phyloP scores from a whole-genome alignment of 495 filamentous ascomycete genomes.

The Lasiosphaeria hispida region DNA sequence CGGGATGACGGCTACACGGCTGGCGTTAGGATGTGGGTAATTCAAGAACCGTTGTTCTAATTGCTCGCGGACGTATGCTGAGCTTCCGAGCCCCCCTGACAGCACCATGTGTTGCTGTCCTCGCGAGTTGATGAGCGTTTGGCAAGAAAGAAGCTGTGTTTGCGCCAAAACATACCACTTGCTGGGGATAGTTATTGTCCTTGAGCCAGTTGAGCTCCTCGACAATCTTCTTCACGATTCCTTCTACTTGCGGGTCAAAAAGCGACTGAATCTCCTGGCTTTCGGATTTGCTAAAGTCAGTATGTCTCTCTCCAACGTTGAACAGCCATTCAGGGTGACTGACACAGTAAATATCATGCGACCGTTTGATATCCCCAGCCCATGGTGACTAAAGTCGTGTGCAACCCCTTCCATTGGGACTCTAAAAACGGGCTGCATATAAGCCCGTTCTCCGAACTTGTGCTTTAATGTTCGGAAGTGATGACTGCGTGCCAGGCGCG shows the following conservation, averaged over 20 bases:
- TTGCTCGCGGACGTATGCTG: constrained; percentile 54
- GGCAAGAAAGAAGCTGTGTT: too few relatives aligned
- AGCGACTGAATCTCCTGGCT: constrained; percentile 49
- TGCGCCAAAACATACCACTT: constrained; percentile 42
- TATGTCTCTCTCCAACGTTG: too few relatives aligned
- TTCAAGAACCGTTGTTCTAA: constrained; percentile 41
- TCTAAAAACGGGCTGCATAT: constrained; percentile 35
- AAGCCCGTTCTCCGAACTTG: constrained; percentile 39
- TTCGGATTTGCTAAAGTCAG: not conserved
- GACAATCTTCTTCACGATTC: constrained; percentile 52
- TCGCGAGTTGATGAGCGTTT: not conserved
- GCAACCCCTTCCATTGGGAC: constrained; percentile 33
- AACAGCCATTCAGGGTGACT: not conserved
- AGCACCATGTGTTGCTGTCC: constrained; percentile 54
- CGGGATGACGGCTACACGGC: constrained; percentile 44
- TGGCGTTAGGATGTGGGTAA: constrained; percentile 36
- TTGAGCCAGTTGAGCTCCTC: constrained; percentile 53
- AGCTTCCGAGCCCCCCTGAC: constrained; percentile 65
- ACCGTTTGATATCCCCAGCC: constrained; percentile 39
- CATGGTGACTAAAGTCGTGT: constrained; percentile 38
- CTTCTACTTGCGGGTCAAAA: constrained; percentile 56
- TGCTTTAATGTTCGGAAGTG: constrained; percentile 38
- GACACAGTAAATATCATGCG: constrained; percentile 31
- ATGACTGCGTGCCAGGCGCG: constrained; percentile 31
- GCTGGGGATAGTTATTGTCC: constrained; percentile 40